A percentile compares a stretch with the other conserved stretches of the same genome.
Conservation (phyloP, 1,284 basidiomycete genomes). For the Mycosarcoma mackinlayi region DNA sequence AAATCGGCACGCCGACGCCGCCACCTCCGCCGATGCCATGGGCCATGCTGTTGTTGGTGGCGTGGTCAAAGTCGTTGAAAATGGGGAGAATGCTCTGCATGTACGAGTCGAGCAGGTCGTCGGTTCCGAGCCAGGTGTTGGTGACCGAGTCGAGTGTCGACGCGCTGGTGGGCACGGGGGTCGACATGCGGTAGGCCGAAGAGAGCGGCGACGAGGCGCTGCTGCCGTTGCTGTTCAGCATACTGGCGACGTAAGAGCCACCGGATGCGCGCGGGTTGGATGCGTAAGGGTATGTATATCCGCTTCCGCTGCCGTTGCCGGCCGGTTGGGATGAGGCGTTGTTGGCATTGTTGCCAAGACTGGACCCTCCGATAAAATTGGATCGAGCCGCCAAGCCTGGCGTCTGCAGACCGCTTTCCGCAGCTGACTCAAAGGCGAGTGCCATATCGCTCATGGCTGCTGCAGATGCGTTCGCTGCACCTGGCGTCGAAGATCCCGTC, state of each 20-base stretch:
- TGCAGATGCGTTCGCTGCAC: slow-evolving; percentile 6
- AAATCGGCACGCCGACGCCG: slow-evolving; percentile 43
- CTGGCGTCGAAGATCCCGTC: slow-evolving; percentile 1
- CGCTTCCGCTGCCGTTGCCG: too few relatives aligned
- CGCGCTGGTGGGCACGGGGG: slow-evolving; percentile 5
- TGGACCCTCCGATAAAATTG: slow-evolving; percentile 11
- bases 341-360: not conserved
- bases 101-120: slow-evolving; percentile 45
- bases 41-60: slow-evolving; percentile 36
- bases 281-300: slow-evolving; percentile 9
- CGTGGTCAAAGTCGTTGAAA: slow-evolving; percentile 51
- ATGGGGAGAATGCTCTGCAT: slow-evolving; percentile 52
- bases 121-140: slow-evolving; percentile 44
- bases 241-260: slow-evolving; percentile 1
- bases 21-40: slow-evolving; percentile 34
- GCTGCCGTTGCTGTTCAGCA: slow-evolving; percentile 15
- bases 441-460: slow-evolving; percentile 45
- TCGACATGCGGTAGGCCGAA: slow-evolving; percentile 18
- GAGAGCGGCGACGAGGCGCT: slow-evolving; percentile 22
- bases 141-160: slow-evolving; percentile 28
- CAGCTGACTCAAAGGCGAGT: slow-evolving; percentile 43
- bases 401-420: slow-evolving; percentile 26
- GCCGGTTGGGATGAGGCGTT: slow-evolving; percentile 6
- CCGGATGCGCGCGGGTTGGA: slow-evolving; percentile 5
- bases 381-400: slow-evolving; percentile 20